phyloP scores from a whole-genome alignment of 768 basidiomycete genomes.

The Tylopilus rubrobrunneus region DNA sequence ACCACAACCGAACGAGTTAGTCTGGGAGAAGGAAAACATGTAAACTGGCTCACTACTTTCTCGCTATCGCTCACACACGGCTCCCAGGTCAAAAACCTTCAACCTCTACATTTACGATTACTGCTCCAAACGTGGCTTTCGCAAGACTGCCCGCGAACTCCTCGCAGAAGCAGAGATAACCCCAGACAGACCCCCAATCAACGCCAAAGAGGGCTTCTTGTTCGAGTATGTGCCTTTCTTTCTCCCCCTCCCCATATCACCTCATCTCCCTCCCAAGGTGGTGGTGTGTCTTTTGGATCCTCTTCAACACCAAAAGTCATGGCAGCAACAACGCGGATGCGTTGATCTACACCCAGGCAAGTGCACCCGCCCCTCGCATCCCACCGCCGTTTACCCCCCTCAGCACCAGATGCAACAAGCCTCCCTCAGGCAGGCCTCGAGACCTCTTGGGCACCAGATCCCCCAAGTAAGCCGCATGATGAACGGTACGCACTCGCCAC shows the following conservation, averaged over 20 bases:
- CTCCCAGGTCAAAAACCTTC: conserved; percentile 49
- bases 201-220: conserved; percentile 76
- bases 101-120: conserved; percentile 90
- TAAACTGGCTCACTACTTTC: not conserved
- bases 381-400: conserved; percentile 5
- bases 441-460: conserved; percentile 25
- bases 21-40: no score
- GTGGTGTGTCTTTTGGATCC: conserved; percentile 89
- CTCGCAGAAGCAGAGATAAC: conserved; percentile 63
- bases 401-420: conserved; percentile 37
- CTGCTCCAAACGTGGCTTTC: conserved; percentile 74
- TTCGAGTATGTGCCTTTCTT: conserved; percentile 58
- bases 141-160: conserved; percentile 67
- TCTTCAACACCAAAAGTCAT: conserved; percentile 77
- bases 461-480: conserved; percentile 27
- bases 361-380: conserved; percentile 18
- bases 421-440: conserved; percentile 31
- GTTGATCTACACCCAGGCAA: conserved; percentile 64
- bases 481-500: conserved; percentile 32
- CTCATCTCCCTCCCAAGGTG: conserved; percentile 44
- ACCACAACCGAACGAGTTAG: no score
- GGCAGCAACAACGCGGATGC: conserved; percentile 65
- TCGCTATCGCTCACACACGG: not conserved
- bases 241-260: not conserved
- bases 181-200: conserved; percentile 67